Evolutionary conservation across 768 basidiomycete genomes (phyloP).

Genomic region (Boletellus emodensis): DNA sequence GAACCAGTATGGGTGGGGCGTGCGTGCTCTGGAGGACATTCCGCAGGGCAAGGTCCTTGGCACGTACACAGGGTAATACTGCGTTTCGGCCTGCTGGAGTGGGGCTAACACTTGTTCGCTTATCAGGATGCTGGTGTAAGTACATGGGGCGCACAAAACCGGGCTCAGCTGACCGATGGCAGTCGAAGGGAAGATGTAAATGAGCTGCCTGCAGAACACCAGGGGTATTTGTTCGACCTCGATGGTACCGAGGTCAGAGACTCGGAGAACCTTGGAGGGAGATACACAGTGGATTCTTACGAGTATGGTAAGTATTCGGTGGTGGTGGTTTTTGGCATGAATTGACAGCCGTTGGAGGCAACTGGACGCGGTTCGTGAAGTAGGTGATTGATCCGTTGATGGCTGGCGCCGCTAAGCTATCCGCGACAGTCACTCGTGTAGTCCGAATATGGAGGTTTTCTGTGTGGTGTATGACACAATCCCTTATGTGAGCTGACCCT

Average conservation of each 20-base stretch:
- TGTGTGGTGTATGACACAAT: constrained; percentile 61
- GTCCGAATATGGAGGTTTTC: constrained; percentile 54
- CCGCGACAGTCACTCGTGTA: constrained; percentile 59
- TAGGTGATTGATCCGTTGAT: constrained; percentile 27
- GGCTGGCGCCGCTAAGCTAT: constrained; percentile 2
- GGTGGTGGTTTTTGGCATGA: background rate
- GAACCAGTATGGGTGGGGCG: constrained; percentile 58
- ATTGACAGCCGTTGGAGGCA: constrained; percentile 41
- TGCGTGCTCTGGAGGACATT: constrained; percentile 41
- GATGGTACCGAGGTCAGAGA: constrained; percentile 49
- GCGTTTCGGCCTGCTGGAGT: background rate
- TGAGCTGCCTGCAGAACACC: constrained; percentile 32
- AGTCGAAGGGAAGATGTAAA: constrained; percentile 45
- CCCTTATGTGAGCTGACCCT: constrained; percentile 40
- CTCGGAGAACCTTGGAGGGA: constrained; percentile 28
- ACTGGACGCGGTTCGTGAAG: constrained; percentile 78
- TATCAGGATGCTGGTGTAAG: constrained; percentile 45
- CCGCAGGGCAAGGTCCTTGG: constrained; percentile 59
- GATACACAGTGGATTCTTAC: constrained; percentile 56
- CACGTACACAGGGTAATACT: constrained; percentile 60
- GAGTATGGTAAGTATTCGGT: constrained; percentile 39
- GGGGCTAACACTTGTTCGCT: constrained; percentile 3
- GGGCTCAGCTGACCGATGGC: background rate
- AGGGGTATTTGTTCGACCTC: constrained; percentile 58
- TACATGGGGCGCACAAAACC: background rate